Conservation (phyloP, 192 early-diverging fungal species). For the Glomus cerebriforme region DNA sequence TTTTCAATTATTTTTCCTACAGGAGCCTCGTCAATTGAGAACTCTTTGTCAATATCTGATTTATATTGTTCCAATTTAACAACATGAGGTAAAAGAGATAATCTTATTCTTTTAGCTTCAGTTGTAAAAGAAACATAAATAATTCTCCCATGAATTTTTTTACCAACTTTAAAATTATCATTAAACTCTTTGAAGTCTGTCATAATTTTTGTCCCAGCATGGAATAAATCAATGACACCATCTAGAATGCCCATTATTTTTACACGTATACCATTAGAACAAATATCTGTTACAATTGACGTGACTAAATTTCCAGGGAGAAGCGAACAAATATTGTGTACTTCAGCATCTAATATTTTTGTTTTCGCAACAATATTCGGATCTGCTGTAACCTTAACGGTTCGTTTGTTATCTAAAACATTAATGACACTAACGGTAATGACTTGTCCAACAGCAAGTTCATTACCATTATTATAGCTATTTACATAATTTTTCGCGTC, state of each 20-base stretch:
- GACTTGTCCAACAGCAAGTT: constrained; percentile 75
- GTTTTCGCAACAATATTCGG: constrained; percentile 58
- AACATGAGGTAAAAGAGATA: constrained; percentile 60
- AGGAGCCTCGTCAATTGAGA: constrained; percentile 53
- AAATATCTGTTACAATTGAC: constrained; percentile 62
- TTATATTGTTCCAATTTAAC: constrained; percentile 43
- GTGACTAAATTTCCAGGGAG: constrained; percentile 77
- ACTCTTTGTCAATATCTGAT: constrained; percentile 15
- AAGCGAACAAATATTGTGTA: constrained; percentile 73
- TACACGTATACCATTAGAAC: constrained; percentile 68
- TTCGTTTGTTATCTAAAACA: constrained; percentile 62
- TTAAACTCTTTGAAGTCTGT: constrained; percentile 49
- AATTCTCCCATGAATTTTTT: constrained; percentile 69
- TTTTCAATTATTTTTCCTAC: constrained; percentile 72
- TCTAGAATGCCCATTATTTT: constrained; percentile 84
- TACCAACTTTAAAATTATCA: constrained; percentile 58
- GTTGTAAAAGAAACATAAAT: constrained; percentile 72
- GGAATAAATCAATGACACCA: constrained; percentile 66
- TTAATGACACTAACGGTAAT: constrained; percentile 66
- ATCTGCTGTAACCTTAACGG: constrained; percentile 67
- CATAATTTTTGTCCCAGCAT: constrained; percentile 48
- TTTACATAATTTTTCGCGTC: constrained; percentile 66
- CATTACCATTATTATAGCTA: constrained; percentile 58
- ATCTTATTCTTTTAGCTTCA: constrained; percentile 61
- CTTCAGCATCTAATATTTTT: constrained; percentile 38